Evolutionary conservation across 345 rosid genomes (phyloP).

Genomic region (Salix koriyanagi): DNA sequence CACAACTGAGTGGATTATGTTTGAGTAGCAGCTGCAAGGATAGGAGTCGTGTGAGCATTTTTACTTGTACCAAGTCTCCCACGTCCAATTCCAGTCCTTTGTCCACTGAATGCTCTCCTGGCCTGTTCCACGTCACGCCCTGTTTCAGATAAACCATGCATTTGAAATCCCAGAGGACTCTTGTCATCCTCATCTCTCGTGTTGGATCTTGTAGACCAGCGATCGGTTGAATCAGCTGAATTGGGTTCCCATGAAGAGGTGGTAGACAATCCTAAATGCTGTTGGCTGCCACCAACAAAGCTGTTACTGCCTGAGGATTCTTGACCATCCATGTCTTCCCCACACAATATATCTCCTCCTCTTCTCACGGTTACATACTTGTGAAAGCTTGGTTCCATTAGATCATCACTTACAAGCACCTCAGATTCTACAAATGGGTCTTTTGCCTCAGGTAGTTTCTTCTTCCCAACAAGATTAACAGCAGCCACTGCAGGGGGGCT

Average conservation of each 20-base stretch:
- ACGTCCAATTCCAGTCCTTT: slow-evolving; percentile 40
- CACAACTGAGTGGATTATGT: background rate
- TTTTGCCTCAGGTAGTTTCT: slow-evolving; percentile 25
- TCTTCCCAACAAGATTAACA: slow-evolving; percentile 22
- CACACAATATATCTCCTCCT: slow-evolving; percentile 45
- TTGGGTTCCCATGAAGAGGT: slow-evolving; percentile 63
- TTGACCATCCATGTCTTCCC: slow-evolving; percentile 62
- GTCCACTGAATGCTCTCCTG: slow-evolving; percentile 34
- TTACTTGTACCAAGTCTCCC: slow-evolving; percentile 26
- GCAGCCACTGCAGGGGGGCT: slow-evolving; percentile 5
- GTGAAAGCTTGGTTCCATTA: slow-evolving; percentile 80
- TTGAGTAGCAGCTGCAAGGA: slow-evolving; percentile 28
- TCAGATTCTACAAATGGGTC: slow-evolving; percentile 69
- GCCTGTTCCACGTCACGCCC: slow-evolving; percentile 33
- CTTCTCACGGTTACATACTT: slow-evolving; percentile 79
- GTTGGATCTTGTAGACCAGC: slow-evolving; percentile 55
- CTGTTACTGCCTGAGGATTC: slow-evolving; percentile 97
- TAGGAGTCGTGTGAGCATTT: slow-evolving; percentile 16
- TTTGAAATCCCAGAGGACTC: slow-evolving; percentile 38
- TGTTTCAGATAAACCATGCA: slow-evolving; percentile 23
- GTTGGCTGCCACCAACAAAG: slow-evolving; percentile 43
- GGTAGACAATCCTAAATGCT: slow-evolving; percentile 46
- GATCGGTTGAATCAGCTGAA: slow-evolving; percentile 71
- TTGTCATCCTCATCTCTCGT: slow-evolving; percentile 37
- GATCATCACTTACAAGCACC: slow-evolving; percentile 44